Percentiles rank a stretch among this genome's conserved stretches.
These are phyloP conservation scores for Wickerhamomyces chaumierensis DNA, from an alignment of 805 yeast species.

Conservation along the genomic window DNA sequence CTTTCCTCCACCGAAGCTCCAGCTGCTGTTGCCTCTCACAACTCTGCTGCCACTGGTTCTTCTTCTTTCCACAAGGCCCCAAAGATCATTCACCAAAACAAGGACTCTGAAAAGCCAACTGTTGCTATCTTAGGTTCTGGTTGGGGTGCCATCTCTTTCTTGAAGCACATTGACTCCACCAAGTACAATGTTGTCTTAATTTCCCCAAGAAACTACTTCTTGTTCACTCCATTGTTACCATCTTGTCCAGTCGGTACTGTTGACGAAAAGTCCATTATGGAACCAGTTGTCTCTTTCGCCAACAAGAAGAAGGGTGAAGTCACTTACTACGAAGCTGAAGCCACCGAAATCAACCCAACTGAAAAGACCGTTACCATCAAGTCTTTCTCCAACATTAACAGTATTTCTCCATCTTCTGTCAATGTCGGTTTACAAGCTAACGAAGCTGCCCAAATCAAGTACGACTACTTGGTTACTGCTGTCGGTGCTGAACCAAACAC, in stretches of 20 bases:
- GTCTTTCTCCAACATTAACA: constrained; percentile 28
- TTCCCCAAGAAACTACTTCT: constrained; percentile 87
- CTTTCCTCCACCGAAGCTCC: constrained; percentile 4
- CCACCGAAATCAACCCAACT: constrained; percentile 71
- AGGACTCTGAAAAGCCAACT: constrained; percentile 24
- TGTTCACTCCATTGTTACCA: constrained; percentile 89
- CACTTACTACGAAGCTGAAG: constrained; percentile 81
- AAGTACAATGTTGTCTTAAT: constrained; percentile 82
- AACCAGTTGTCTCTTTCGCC: constrained; percentile 84
- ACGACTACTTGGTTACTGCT: constrained; percentile 80
- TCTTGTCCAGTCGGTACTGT: constrained; percentile 91
- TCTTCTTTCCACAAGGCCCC: constrained; percentile 27
- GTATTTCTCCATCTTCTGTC: constrained; percentile 19
- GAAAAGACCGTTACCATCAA: constrained; percentile 58
- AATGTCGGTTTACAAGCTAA: constrained; percentile 25
- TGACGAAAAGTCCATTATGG: constrained; percentile 83
- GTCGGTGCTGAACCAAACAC: constrained; percentile 94
- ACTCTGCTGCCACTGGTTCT: constrained; percentile 21
- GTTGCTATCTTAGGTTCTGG: constrained; percentile 76
- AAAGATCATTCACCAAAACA: constrained; percentile 23
- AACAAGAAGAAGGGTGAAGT: constrained; percentile 70
- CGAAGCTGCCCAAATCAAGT: constrained; percentile 36
- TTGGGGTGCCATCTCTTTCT: constrained; percentile 86
- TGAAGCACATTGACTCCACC: constrained; percentile 76
- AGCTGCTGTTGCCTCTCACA: constrained; percentile 3